Percentiles rank a stretch among this genome's conserved stretches.
Conservation (phyloP, 208 protist species). For the Crithidia expoeki region DNA sequence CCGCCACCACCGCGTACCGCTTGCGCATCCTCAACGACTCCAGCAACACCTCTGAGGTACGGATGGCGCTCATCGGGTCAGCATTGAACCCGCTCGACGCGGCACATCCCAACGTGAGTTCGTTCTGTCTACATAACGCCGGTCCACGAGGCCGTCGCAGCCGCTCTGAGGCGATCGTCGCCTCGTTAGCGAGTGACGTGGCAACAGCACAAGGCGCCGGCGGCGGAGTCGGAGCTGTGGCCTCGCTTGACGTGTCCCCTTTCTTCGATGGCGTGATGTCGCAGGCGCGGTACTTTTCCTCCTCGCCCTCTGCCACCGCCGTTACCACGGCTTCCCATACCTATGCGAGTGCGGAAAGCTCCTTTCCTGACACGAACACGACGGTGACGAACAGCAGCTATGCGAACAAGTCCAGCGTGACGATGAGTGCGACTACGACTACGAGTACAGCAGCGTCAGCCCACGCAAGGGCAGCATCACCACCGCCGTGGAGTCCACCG, state of each 20-base stretch:
- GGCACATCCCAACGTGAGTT: background rate
- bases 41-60: constrained; percentile 1
- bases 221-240: no score
- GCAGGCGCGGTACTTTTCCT: background rate
- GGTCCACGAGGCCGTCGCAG: constrained; percentile 8
- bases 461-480: background rate
- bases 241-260: no score
- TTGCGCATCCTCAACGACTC: constrained; percentile 4
- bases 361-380: constrained; percentile 10
- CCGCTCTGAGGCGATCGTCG: background rate
- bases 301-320: background rate
- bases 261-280: background rate
- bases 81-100: constrained; percentile 1
- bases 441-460: background rate
- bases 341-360: background rate
- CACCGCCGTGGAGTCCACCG: background rate
- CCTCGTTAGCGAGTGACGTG: background rate
- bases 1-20: background rate
- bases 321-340: background rate
- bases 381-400: constrained; percentile 2
- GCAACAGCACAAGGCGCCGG: background rate
- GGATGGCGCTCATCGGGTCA: constrained; percentile 1
- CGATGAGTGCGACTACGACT: background rate
- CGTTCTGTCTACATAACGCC: background rate
- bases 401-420: background rate